These are phyloP conservation scores for Immersiella caudata DNA, from an alignment of 495 filamentous ascomycete species.

Conservation along the genomic window DNA sequence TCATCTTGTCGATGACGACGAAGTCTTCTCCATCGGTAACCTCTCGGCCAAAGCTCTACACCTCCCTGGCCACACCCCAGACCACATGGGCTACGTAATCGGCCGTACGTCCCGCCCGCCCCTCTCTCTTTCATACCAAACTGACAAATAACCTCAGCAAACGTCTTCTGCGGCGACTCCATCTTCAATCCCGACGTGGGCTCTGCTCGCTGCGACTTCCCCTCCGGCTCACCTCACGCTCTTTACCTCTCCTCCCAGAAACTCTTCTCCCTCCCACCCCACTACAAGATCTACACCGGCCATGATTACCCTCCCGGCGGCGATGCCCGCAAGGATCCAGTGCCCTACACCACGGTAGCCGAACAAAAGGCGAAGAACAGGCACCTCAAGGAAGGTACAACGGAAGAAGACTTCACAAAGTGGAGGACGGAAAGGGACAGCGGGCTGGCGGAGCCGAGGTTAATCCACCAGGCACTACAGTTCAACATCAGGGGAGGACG, in stretches of 20 bases:
- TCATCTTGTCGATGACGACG: slow-evolving; percentile 56
- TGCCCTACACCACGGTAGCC: slow-evolving; percentile 52
- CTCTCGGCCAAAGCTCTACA: slow-evolving; percentile 57
- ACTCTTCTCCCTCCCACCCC: slow-evolving; percentile 49
- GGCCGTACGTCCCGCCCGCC: slow-evolving; percentile 39
- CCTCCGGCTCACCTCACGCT: slow-evolving; percentile 51
- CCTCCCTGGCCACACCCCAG: slow-evolving; percentile 64
- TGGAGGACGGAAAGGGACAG: slow-evolving; percentile 53
- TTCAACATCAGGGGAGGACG: slow-evolving; percentile 60
- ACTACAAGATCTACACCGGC: slow-evolving; percentile 55
- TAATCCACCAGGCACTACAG: slow-evolving; percentile 61
- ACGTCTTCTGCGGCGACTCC: slow-evolving; percentile 65
- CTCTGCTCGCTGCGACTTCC: slow-evolving; percentile 63
- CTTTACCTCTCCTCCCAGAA: slow-evolving; percentile 51
- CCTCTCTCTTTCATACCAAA: not conserved
- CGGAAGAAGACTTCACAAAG: slow-evolving; percentile 52
- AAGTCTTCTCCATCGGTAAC: slow-evolving; percentile 52
- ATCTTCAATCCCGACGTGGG: slow-evolving; percentile 63
- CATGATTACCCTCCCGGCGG: slow-evolving; percentile 53
- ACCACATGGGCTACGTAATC: slow-evolving; percentile 63
- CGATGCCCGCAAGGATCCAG: slow-evolving; percentile 29
- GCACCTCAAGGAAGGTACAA: slow-evolving; percentile 49
- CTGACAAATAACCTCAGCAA: too few species aligned
- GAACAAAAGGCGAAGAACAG: slow-evolving; percentile 57
- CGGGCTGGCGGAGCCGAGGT: slow-evolving; percentile 49